Percentiles rank a stretch among this genome's conserved stretches.
Evolutionary conservation across 2,329 filamentous ascomycete genomes (phyloP).

Genomic region (Incumbomyces delicatus): DNA sequence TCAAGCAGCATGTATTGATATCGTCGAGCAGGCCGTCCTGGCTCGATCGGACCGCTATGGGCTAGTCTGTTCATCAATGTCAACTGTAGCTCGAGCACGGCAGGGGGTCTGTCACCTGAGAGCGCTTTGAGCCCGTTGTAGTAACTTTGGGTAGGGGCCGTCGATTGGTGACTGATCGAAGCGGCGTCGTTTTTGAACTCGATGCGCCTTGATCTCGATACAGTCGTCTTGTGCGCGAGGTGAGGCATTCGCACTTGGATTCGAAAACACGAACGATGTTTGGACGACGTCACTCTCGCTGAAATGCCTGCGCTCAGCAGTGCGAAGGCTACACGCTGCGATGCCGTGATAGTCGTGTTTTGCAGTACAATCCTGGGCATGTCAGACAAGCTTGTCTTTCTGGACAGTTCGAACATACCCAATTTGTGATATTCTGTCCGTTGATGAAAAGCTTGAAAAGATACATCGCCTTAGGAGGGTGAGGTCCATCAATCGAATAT

Average conservation of each 20-base stretch:
- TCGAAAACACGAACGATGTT: slow-evolving; percentile 1
- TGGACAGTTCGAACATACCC: slow-evolving; percentile 2
- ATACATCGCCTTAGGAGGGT: slow-evolving; percentile 16
- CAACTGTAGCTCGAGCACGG: background rate
- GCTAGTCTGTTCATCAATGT: slow-evolving; percentile 9
- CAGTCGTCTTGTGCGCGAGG: slow-evolving; percentile 10
- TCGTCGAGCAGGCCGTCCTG: slow-evolving; percentile 12
- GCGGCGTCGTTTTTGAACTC: slow-evolving; percentile 15
- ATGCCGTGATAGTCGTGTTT: slow-evolving; percentile 20
- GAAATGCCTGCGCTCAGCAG: background rate
- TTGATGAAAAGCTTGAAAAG: slow-evolving; percentile 20
- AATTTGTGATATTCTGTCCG: slow-evolving; percentile 12
- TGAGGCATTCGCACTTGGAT: background rate
- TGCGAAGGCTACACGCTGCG: slow-evolving; percentile 14
- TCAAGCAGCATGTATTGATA: slow-evolving; percentile 43
- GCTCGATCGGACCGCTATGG: slow-evolving; percentile 17
- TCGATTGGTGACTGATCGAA: background rate
- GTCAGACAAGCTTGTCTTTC: background rate
- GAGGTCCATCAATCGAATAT: slow-evolving; percentile 20
- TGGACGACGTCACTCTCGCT: background rate
- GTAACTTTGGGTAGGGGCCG: too few relatives aligned
- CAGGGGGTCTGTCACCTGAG: background rate
- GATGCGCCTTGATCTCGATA: slow-evolving; percentile 17
- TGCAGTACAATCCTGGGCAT: slow-evolving; percentile 13
- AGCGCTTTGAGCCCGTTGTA: background rate